These are phyloP conservation scores for Linnemannia hyalina DNA, from an alignment of 192 early-diverging fungal genomes.

Conservation along the genomic window DNA sequence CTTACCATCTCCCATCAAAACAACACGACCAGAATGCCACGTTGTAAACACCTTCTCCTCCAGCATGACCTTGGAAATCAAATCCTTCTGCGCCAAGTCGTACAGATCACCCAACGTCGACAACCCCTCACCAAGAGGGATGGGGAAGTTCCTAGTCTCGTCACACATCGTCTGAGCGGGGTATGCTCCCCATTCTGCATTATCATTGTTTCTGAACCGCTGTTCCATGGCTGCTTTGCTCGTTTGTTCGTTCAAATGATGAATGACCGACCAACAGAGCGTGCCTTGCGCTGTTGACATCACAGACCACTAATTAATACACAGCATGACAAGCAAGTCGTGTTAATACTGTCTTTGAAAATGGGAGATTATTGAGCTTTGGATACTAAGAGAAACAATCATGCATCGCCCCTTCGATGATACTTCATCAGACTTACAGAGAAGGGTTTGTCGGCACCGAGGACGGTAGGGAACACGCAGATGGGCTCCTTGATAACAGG, in stretches of 20 bases:
- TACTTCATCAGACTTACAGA: not conserved
- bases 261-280: slow-evolving; percentile 22
- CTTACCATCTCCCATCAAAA: slow-evolving; percentile 26
- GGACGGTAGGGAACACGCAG: not conserved
- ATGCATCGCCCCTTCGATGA: no score
- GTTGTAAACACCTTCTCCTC: slow-evolving; percentile 22
- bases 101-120: not conserved
- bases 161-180: not conserved
- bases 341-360: no score
- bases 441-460: slow-evolving; percentile 18
- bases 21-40: slow-evolving; percentile 5
- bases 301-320: slow-evolving; percentile 12
- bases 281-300: not conserved
- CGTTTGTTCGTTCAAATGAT: slow-evolving; percentile 2
- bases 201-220: not conserved
- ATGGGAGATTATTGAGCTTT: no score
- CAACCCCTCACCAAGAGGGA: not conserved
- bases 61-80: slow-evolving; percentile 7
- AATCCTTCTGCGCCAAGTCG: not conserved
- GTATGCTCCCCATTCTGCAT: slow-evolving; percentile 23
- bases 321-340: no score
- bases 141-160: not conserved
- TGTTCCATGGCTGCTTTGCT: not conserved
- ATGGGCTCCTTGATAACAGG: not conserved
- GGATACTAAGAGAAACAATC: no score